phyloP scores from a whole-genome alignment of 2,329 filamentous ascomycete species.

The Colletotrichum costaricense region DNA sequence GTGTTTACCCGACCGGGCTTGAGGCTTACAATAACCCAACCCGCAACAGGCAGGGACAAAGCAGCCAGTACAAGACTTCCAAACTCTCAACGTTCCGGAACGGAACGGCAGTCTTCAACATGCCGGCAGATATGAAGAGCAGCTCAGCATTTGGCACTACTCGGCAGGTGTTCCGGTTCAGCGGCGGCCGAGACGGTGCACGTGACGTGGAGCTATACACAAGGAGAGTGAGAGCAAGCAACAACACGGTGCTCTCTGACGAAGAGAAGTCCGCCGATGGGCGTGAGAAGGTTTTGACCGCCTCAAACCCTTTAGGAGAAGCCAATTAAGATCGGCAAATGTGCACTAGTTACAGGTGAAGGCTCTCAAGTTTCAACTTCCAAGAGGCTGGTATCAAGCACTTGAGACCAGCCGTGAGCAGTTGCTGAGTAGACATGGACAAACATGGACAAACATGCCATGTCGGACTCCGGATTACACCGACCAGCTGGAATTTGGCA shows the following conservation, averaged over 20 bases:
- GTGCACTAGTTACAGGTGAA: constrained; percentile 17
- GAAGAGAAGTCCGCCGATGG: constrained; percentile 50
- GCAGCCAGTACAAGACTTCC: constrained; percentile 38
- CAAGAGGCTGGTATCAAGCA: background rate
- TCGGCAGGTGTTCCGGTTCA: constrained; percentile 67
- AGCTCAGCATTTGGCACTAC: constrained; percentile 66
- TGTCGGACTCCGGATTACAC: constrained; percentile 29
- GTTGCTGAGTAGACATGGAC: background rate
- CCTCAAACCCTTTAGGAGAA: background rate
- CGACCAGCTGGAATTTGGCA: constrained; percentile 14
- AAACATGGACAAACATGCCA: constrained; percentile 18
- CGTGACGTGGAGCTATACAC: constrained; percentile 61
- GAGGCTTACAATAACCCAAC: constrained; percentile 62
- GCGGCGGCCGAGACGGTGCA: constrained; percentile 49
- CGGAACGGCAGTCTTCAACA: constrained; percentile 67
- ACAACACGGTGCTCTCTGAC: constrained; percentile 64
- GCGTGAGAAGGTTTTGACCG: constrained; percentile 5
- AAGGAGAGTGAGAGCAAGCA: constrained; percentile 65
- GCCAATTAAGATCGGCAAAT: constrained; percentile 4
- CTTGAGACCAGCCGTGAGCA: background rate
- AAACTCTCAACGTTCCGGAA: constrained; percentile 63
- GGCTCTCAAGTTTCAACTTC: constrained; percentile 7
- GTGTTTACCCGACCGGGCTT: constrained; percentile 68
- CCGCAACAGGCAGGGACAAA: constrained; percentile 25
- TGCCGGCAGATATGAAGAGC: constrained; percentile 54